Evolutionary conservation across 176 grass and related monocot species (phyloP), one percentile per base, ranked within the genome.

Genomic region (Triticum dicoccoides): DNA sequence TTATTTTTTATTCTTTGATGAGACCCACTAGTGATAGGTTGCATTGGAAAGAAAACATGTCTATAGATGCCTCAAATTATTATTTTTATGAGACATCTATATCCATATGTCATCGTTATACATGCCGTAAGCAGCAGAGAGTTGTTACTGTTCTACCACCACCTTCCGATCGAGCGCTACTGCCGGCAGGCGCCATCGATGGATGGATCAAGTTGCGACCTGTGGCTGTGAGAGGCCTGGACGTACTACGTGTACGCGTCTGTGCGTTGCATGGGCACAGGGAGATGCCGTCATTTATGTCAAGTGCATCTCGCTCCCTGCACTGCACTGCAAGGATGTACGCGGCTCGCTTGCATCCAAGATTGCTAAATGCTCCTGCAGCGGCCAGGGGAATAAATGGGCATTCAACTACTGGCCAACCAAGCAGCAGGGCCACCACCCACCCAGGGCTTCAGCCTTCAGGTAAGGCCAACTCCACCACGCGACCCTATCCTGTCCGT

Each of bases 351-450:
- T 72, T 86, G 84, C 37, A 59, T 90, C 80, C 84, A 86, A 68
- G 76, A 72, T 34, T 33, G 74, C 73, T 88, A 45, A 49, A 73
- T 72, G 58, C 77, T 41, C 54, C 58, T 80, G 80, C 80, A 29
- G 79, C 51, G 65, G 65, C 56, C 66, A 72, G 80, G 58, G 65
- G 80, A 90, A 86, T 91, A 87, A 91, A 91, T 91, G 85, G 17
- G 81, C 81, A 84, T 87, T 84, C 68, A 91, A 87, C 89, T 61
- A 61, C 76, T 66, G 59, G 68, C 89, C 85, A 87, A 83, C 76
- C 76, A 5, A 62, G 67, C 73, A 72, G 29, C 29, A 30, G 29
- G 73, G 65, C 39, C 29, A 30, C 72, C 79, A 73, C 78, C 39
- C 83, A 56, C 34, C 34, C 34, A 35, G 34, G 34, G 34, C 34